Percentiles rank a stretch among this genome's conserved stretches.
Conservation (phyloP, 148 eudicot species). For the Fagopyrum tataricum region DNA sequence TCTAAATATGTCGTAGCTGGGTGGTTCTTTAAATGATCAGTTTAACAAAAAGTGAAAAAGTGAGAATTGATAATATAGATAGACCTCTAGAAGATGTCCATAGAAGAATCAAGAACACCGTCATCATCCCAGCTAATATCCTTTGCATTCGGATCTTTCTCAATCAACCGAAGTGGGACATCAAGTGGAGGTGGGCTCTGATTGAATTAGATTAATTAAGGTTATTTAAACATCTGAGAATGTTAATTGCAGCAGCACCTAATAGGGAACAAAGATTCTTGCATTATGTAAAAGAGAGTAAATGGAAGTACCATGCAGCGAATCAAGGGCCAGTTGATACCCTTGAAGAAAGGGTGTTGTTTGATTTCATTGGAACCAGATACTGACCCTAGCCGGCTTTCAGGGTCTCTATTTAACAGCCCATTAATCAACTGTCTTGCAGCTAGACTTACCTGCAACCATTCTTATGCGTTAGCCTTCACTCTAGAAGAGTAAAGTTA, state of each 20-base stretch:
- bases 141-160: constrained; percentile 47
- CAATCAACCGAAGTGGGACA: constrained; percentile 59
- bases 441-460: constrained; percentile 67
- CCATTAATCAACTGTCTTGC: constrained; percentile 85
- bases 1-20: neutral
- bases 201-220: constrained; percentile 11
- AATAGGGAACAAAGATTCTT: neutral
- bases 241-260: too few relatives aligned
- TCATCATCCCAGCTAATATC: constrained; percentile 67
- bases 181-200: constrained; percentile 85
- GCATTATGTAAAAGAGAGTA: neutral
- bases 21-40: neutral
- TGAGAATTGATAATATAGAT: neutral
- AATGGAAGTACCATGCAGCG: constrained; percentile 69
- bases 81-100: constrained; percentile 69
- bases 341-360: constrained; percentile 75
- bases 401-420: constrained; percentile 75
- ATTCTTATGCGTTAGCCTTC: constrained; percentile 4
- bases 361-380: constrained; percentile 84
- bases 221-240: neutral
- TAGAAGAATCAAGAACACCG: constrained; percentile 56
- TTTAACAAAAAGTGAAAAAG: neutral
- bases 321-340: constrained; percentile 89
- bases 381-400: constrained; percentile 69
- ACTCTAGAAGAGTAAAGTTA: too few relatives aligned